Evolutionary conservation across 768 basidiomycete genomes (phyloP).

Genomic region (Kwoniella mangroviensis): DNA sequence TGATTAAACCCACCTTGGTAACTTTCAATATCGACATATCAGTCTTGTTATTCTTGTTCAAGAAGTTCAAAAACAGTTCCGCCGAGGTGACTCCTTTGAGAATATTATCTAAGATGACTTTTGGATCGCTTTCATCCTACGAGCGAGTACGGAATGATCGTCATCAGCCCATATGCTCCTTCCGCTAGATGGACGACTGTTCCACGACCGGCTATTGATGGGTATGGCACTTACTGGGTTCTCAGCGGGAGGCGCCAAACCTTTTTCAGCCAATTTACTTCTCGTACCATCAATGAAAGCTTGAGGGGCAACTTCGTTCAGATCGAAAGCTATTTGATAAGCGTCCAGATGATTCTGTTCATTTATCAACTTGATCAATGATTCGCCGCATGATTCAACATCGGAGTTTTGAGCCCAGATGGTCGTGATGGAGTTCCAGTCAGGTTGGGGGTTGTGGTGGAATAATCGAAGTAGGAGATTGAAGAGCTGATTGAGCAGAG

Average conservation of each 20-base stretch:
- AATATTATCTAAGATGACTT: slow-evolving; percentile 71
- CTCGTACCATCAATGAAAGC: slow-evolving; percentile 84
- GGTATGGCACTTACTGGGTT: slow-evolving; percentile 12
- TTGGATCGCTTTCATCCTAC: slow-evolving; percentile 27
- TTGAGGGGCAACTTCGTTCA: slow-evolving; percentile 90
- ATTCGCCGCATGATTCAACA: slow-evolving; percentile 57
- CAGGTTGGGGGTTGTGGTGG: slow-evolving; percentile 67
- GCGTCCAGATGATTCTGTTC: slow-evolving; percentile 70
- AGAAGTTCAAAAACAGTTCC: slow-evolving; percentile 91
- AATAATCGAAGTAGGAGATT: slow-evolving; percentile 74
- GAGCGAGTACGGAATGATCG: background rate
- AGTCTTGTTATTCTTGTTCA: slow-evolving; percentile 89
- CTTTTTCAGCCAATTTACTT: slow-evolving; percentile 29
- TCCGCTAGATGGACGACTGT: background rate
- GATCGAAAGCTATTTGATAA: slow-evolving; percentile 94
- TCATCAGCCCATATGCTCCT: background rate
- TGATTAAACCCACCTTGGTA: slow-evolving; percentile 70
- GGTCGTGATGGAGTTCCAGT: slow-evolving; percentile 79
- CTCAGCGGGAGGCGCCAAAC: slow-evolving; percentile 29
- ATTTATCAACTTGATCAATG: slow-evolving; percentile 39
- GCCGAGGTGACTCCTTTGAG: slow-evolving; percentile 89
- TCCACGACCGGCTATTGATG: background rate
- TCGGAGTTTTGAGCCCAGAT: slow-evolving; percentile 86
- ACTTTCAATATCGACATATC: slow-evolving; percentile 89
- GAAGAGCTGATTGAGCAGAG: slow-evolving; percentile 54